Evolutionary conservation across 2,329 filamentous ascomycete species (phyloP), one percentile per base, ranked within the genome.

Genomic region (Cercospora sp.): DNA sequence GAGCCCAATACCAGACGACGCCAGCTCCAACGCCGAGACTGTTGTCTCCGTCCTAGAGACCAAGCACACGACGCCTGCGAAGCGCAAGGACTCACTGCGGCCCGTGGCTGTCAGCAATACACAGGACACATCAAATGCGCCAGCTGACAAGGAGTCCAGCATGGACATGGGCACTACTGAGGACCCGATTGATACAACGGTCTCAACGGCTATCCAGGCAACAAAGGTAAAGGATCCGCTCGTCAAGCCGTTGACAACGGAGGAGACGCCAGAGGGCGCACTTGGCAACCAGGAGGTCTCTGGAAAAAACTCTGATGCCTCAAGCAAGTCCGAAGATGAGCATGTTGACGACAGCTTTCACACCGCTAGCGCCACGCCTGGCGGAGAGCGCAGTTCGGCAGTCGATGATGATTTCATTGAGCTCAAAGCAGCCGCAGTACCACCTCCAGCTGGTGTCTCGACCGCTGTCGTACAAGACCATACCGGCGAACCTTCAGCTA

Each of bases 261-360:
- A 67, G 42, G 42, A 64, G 48, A 31, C 59, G 60, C 62, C 36
- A 62, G 60, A 51, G 18, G 60, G 18, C n/a, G 12, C 26, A 18
- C n/a, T 36, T n/a, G 33, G 8, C n/a, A 53, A 28, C 28, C 23
- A 26, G 13, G 61, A 65, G 13, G 31, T 42, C n/a, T 23, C 33
- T 28, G 42, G 6, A 10, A 58, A 42, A n/a, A 30, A 45, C 18
- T 58, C 30, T 18, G 60, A 66, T 18, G 60, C 60, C 4, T 28
- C 53, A 16, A 42, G n/a, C 62, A 70, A 71, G 58, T 36, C 63
- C 4, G 68, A 73, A 20, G 72, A 71, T 6, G 74, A 77, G 20
- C 69, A 70, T 30, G 64, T 69, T 9, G 76, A 77, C 28, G 75
- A 77, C 48, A 78, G 76, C 65, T 77, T 78, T 59, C 75, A 77